These are phyloP conservation scores for Boletus coccyginus DNA, from an alignment of 768 basidiomycete species.

Conservation along the genomic window DNA sequence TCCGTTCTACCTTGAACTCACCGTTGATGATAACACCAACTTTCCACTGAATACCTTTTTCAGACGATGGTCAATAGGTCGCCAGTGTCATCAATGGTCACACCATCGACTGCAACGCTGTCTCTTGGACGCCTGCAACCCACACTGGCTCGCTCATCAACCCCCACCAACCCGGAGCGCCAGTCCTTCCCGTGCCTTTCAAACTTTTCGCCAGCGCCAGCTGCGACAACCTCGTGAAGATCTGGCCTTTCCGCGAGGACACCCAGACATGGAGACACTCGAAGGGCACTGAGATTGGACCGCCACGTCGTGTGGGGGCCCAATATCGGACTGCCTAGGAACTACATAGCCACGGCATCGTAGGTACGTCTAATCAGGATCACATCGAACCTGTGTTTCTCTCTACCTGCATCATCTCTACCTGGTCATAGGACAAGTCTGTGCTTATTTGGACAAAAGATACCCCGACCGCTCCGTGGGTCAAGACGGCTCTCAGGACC, in stretches of 20 bases:
- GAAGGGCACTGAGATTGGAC: slow-evolving; percentile 95
- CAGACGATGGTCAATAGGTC: background rate
- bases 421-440: no score
- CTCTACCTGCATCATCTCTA: no score
- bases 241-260: slow-evolving; percentile 90
- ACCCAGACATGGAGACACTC: slow-evolving; percentile 70
- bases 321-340: slow-evolving; percentile 90
- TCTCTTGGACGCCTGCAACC: slow-evolving; percentile 36
- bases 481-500: no score
- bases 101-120: no score
- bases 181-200: slow-evolving; percentile 46
- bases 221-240: slow-evolving; percentile 92
- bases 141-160: slow-evolving; percentile 78
- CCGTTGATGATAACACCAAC: background rate
- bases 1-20: background rate
- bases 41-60: background rate
- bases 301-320: slow-evolving; percentile 98
- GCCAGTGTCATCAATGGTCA: no score
- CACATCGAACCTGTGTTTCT: no score
- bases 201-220: slow-evolving; percentile 95
- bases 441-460: no score
- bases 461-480: no score
- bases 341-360: slow-evolving; percentile 74
- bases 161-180: background rate
- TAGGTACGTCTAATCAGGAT: slow-evolving; percentile 69